A percentile compares a stretch with the other conserved stretches of the same genome.
Evolutionary conservation across 768 basidiomycete genomes (phyloP).

Genomic region (Porphyrellus cyaneotinctus): DNA sequence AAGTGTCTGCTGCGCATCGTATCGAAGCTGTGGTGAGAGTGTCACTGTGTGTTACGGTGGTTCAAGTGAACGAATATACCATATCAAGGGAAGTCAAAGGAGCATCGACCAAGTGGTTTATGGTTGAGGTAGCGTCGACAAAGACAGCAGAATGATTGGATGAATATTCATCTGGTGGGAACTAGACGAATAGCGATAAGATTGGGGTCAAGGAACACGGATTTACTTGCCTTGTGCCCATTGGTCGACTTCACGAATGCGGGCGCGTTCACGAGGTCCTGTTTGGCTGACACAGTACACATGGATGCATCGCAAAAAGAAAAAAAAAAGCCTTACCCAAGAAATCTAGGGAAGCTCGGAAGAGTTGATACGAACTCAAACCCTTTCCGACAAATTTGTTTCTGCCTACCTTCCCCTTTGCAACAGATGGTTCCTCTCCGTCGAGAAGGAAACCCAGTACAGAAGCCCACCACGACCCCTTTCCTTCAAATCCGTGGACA

Average conservation of each 20-base stretch:
- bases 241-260: constrained; percentile 56
- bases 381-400: constrained; percentile 70
- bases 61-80: constrained; percentile 38
- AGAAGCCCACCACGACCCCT: constrained; percentile 65
- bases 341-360: constrained; percentile 81
- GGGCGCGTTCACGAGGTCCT: constrained; percentile 55
- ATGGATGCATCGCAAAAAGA: not conserved
- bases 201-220: not conserved
- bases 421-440: constrained; percentile 56
- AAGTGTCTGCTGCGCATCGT: constrained; percentile 74
- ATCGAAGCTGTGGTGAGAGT: constrained; percentile 49
- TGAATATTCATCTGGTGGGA: constrained; percentile 52
- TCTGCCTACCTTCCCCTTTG: constrained; percentile 27
- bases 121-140: constrained; percentile 71
- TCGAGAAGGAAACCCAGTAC: constrained; percentile 56
- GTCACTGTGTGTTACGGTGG: not conserved
- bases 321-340: constrained; percentile 49
- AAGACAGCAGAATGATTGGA: constrained; percentile 54
- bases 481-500: constrained; percentile 65
- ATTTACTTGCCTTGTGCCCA: constrained; percentile 48
- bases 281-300: constrained; percentile 50
- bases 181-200: constrained; percentile 39
- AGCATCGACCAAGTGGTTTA: constrained; percentile 75
- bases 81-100: constrained; percentile 75
- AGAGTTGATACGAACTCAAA: constrained; percentile 86